Evolutionary conservation across 2,329 filamentous ascomycete species (phyloP).

Genomic region (Fusarium robinianum): DNA sequence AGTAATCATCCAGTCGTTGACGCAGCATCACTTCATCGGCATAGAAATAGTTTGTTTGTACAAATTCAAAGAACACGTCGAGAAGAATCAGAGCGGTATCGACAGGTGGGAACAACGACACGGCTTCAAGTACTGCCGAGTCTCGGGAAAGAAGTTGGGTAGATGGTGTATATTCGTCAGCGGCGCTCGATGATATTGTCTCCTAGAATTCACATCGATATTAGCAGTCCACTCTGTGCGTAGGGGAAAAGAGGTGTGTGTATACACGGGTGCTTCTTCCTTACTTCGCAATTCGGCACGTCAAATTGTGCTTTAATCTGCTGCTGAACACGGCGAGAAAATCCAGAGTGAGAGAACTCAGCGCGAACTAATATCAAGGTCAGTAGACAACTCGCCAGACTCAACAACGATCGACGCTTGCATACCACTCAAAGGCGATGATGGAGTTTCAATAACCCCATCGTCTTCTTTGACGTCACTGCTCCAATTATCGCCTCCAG

Average conservation of each 20-base stretch:
- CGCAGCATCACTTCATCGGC: slow-evolving; percentile 27
- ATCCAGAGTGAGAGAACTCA: slow-evolving; percentile 22
- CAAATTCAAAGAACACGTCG: slow-evolving; percentile 31
- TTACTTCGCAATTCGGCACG: slow-evolving; percentile 7
- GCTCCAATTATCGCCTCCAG: neutral
- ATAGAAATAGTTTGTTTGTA: slow-evolving; percentile 33
- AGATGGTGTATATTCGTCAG: neutral
- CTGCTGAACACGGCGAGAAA: slow-evolving; percentile 16
- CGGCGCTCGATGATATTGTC: slow-evolving; percentile 3
- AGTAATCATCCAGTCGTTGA: slow-evolving; percentile 20
- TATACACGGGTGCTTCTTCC: too few relatives aligned
- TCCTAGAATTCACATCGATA: too few relatives aligned
- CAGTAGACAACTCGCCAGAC: neutral
- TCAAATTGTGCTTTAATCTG: slow-evolving; percentile 13
- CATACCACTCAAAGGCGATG: neutral
- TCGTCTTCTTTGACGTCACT: neutral
- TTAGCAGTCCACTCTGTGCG: too few relatives aligned
- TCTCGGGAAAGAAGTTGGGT: slow-evolving; percentile 13
- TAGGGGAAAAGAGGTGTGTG: too few relatives aligned
- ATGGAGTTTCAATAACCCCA: neutral
- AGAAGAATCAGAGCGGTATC: slow-evolving; percentile 19
- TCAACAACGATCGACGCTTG: neutral
- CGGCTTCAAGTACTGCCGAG: slow-evolving; percentile 16
- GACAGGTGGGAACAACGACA: slow-evolving; percentile 23
- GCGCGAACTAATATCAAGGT: too few relatives aligned